These are phyloP conservation scores for Penicillium coffeae DNA, from an alignment of 495 filamentous ascomycete species.

Conservation along the genomic window DNA sequence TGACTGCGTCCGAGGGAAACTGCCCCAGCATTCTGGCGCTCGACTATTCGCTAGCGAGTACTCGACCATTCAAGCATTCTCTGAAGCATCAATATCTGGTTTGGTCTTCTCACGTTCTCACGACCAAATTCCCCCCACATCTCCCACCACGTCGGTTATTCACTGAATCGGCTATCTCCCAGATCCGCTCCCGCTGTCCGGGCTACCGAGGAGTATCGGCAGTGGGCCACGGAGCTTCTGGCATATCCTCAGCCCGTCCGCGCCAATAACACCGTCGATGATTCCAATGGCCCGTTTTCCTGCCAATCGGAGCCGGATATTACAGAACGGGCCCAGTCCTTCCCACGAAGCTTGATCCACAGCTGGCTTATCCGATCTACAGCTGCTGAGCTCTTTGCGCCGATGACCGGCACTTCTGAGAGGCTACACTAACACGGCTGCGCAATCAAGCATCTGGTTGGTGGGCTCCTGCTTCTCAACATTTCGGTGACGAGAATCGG, in stretches of 20 bases:
- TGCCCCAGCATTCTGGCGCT: neutral
- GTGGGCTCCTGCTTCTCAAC: too few relatives aligned
- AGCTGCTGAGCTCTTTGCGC: slow-evolving; percentile 2
- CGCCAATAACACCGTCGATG: slow-evolving; percentile 11
- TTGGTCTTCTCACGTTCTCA: too few relatives aligned
- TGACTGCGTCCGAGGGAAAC: slow-evolving; percentile 11
- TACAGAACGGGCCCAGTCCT: slow-evolving; percentile 12
- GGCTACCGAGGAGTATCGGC: slow-evolving; percentile 6
- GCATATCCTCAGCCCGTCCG: neutral
- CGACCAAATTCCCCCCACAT: too few relatives aligned
- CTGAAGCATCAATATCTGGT: neutral
- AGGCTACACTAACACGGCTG: neutral
- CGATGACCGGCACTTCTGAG: slow-evolving; percentile 17
- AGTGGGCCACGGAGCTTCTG: too few relatives aligned
- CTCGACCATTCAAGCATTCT: neutral
- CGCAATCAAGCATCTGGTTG: too few relatives aligned
- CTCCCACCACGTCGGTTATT: too few relatives aligned
- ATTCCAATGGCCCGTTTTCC: slow-evolving; percentile 4
- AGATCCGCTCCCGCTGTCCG: slow-evolving; percentile 7
- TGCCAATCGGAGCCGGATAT: too few relatives aligned
- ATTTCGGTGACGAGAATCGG: too few relatives aligned
- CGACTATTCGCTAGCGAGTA: neutral
- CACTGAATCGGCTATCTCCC: slow-evolving; percentile 19
- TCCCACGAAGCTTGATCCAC: neutral
- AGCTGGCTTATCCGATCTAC: slow-evolving; percentile 11